Evolutionary conservation across 2,329 filamentous ascomycete species (phyloP), one percentile per base, ranked within the genome.

Genomic region (Parastagonospora avenae): DNA sequence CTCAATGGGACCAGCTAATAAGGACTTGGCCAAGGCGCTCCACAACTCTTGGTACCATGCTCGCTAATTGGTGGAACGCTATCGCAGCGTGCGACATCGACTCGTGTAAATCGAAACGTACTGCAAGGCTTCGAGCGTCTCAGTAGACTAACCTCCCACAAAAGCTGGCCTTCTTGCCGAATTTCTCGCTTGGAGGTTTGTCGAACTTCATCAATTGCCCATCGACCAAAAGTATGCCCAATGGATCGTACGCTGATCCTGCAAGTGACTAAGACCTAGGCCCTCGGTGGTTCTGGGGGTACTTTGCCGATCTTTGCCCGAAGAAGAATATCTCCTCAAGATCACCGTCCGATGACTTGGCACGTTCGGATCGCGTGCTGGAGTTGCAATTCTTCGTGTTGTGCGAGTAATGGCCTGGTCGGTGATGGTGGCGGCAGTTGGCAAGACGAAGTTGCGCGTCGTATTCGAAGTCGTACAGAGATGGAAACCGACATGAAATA

Each of bases 311-410:
- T 63, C 63, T 3, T 28, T 63, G 50, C 47, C 61, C 49, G 10
- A 54, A 60, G 19, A 54, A 48, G 40, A 47, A 42, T 50, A 46
- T 56, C 46, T 42, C 50, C 58, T 57, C 51, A 53, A 50, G 56
- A 63, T 62, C 54, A 45, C 50, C 59, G 37, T 49, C 38, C 47
- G 19, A 43, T 32, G 45, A 37, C 57, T 62, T 64, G 59, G 63
- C 56, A 45, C 46, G 16, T 44, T 41, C 38, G 50, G 53, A 58
- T 54, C 53, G 54, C 12, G 12, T 38, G 27, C n/a, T 19, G 37
- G 19, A 40, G n/a, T 32, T 33, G 29, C 9, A 16, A 10, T 24
- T 19, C 41, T 24, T 43, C 15, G 16, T 33, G 14, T 10, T 33
- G n/a, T 39, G 37, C 15, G 10, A 9, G 16, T 33, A 24, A 8